These are phyloP conservation scores for Fusarium sp. DNA, from an alignment of 2,329 filamentous ascomycete species.

Conservation along the genomic window DNA sequence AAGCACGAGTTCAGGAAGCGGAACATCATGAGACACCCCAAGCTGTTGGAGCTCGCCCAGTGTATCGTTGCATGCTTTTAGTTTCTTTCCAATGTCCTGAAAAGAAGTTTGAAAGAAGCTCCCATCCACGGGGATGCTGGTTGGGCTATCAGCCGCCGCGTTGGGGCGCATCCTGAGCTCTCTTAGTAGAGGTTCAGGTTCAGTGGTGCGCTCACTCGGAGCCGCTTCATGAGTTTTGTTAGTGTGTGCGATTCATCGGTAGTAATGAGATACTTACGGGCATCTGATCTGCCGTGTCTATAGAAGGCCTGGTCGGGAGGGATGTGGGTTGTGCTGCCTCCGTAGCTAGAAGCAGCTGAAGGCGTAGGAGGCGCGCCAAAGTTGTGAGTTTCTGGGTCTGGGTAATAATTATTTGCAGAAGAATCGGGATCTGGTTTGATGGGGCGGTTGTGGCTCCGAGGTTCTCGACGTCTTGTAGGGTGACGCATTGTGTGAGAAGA, in stretches of 20 bases:
- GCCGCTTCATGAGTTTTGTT: conserved; percentile 47
- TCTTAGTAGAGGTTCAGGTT: conserved; percentile 53
- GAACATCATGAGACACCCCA: conserved; percentile 76
- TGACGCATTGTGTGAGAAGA: conserved; percentile 38
- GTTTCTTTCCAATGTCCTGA: conserved; percentile 67
- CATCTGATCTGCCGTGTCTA: conserved; percentile 51
- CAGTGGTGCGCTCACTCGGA: conserved; percentile 51
- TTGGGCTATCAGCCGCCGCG: conserved; percentile 39
- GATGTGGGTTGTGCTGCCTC: conserved; percentile 24
- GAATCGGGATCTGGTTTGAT: conserved; percentile 47
- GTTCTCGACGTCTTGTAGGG: conserved; percentile 36
- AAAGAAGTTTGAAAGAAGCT: conserved; percentile 59
- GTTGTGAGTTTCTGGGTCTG: conserved; percentile 28
- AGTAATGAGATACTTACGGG: conserved; percentile 49
- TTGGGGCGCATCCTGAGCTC: conserved; percentile 51
- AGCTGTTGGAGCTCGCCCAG: conserved; percentile 76
- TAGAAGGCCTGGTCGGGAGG: conserved; percentile 41
- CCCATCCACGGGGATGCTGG: conserved; percentile 46
- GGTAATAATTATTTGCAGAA: conserved; percentile 14
- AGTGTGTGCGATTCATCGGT: background rate
- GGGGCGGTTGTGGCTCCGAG: conserved; percentile 19
- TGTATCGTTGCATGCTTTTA: conserved; percentile 73
- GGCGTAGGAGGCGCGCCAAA: conserved; percentile 13
- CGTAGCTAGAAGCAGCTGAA: conserved; percentile 37
- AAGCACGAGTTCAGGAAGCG: conserved; percentile 82